Evolutionary conservation across 768 basidiomycete species (phyloP).

Genomic region (Xerocomellus intermedius): DNA sequence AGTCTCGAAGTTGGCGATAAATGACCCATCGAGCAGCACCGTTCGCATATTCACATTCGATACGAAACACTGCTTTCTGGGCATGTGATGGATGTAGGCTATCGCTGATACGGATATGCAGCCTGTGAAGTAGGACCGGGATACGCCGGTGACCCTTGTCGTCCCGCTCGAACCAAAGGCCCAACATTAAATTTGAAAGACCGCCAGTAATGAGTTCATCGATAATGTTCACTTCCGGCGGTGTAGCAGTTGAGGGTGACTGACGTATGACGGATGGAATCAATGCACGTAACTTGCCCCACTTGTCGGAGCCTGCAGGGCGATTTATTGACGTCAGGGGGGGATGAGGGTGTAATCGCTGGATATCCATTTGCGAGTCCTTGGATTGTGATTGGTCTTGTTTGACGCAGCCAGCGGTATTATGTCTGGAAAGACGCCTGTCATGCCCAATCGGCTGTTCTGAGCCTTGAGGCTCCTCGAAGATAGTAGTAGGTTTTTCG

Average conservation of each 20-base stretch:
- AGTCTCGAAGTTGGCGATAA: conserved; percentile 92
- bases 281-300: conserved; percentile 65
- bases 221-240: conserved; percentile 65
- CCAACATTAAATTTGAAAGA: conserved; percentile 73
- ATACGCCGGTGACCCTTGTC: conserved; percentile 81
- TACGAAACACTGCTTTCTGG: conserved; percentile 79
- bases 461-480: conserved; percentile 26
- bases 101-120: conserved; percentile 83
- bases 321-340: conserved; percentile 20
- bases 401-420: background rate
- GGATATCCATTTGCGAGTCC: conserved; percentile 8
- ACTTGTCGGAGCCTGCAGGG: conserved; percentile 41
- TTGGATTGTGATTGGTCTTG: conserved; percentile 5
- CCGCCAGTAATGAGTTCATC: conserved; percentile 82
- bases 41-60: conserved; percentile 96
- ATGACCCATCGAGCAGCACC: conserved; percentile 91
- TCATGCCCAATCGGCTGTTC: conserved; percentile 23
- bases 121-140: conserved; percentile 74
- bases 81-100: conserved; percentile 79
- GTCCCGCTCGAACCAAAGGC: conserved; percentile 84
- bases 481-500: conserved; percentile 38
- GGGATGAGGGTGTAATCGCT: conserved; percentile 30
- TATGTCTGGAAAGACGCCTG: conserved; percentile 18
- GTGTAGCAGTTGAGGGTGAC: conserved; percentile 36
- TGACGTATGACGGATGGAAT: conserved; percentile 52